Percentiles rank a stretch among this genome's conserved stretches.
Conservation (phyloP, 2,329 filamentous ascomycete genomes). For the Penicillium sp. region DNA sequence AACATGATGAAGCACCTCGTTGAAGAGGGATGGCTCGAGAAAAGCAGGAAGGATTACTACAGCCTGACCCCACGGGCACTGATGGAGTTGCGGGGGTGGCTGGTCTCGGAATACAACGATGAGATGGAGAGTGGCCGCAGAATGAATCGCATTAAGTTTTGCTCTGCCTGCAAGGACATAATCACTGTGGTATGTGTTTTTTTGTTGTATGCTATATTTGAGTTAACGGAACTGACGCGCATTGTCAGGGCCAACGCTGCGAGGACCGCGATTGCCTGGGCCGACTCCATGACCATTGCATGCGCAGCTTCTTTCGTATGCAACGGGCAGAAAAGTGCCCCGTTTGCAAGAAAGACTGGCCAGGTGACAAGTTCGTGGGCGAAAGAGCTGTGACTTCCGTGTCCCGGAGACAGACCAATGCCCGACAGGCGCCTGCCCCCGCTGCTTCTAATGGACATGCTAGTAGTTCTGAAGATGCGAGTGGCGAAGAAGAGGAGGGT, state of each 20-base stretch:
- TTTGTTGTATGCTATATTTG: not conserved
- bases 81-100: slow-evolving; percentile 81
- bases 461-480: not conserved
- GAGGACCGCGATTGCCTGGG: slow-evolving; percentile 64
- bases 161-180: slow-evolving; percentile 84
- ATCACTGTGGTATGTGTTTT: slow-evolving; percentile 66
- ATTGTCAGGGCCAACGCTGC: slow-evolving; percentile 70
- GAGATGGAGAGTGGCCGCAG: slow-evolving; percentile 50
- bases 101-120: slow-evolving; percentile 89
- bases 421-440: not conserved
- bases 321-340: slow-evolving; percentile 65
- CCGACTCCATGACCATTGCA: slow-evolving; percentile 76
- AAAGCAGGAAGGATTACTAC: slow-evolving; percentile 70
- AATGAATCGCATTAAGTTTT: slow-evolving; percentile 78
- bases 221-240: slow-evolving; percentile 1
- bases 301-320: slow-evolving; percentile 70
- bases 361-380: slow-evolving; percentile 53
- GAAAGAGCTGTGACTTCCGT: slow-evolving; percentile 46
- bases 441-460: not conserved
- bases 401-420: slow-evolving; percentile 6
- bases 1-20: slow-evolving; percentile 68
- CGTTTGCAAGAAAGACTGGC: slow-evolving; percentile 53
- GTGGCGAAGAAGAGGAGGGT: slow-evolving; percentile 1
- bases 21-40: slow-evolving; percentile 81
- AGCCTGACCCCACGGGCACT: slow-evolving; percentile 73